Conservation (phyloP, 257 asterid species). For the Coffea canephora region DNA sequence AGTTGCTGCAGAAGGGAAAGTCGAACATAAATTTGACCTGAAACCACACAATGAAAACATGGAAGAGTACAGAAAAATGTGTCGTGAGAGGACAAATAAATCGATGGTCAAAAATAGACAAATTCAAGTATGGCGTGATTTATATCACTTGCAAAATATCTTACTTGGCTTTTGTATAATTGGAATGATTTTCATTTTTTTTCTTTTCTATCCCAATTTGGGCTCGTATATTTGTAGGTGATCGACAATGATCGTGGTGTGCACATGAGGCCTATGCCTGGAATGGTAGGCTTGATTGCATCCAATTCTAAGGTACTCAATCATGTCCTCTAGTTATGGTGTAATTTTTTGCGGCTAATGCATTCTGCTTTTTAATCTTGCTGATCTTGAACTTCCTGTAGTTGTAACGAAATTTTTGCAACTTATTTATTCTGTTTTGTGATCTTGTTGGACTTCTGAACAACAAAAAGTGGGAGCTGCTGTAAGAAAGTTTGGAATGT, state of each 20-base stretch:
- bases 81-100: constrained; percentile 92
- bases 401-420: background rate
- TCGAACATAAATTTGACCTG: constrained; percentile 93
- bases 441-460: background rate
- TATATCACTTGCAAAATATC: background rate
- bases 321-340: background rate
- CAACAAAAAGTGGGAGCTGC: background rate
- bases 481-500: background rate
- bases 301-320: constrained; percentile 67
- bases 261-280: constrained; percentile 94
- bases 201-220: background rate
- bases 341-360: background rate
- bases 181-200: constrained; percentile 4
- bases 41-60: constrained; percentile 56
- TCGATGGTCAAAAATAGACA: constrained; percentile 88
- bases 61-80: constrained; percentile 71
- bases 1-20: constrained; percentile 70
- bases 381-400: background rate
- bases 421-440: background rate
- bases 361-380: too few species aligned
- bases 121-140: constrained; percentile 55
- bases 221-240: constrained; percentile 49
- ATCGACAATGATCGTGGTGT: constrained; percentile 86
- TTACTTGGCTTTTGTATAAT: constrained; percentile 7
- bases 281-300: constrained; percentile 70